A percentile compares a stretch with the other conserved stretches of the same genome.
Evolutionary conservation across 371 early-diverging fungal genomes (phyloP).

Genomic region (Chytridiales sp.): DNA sequence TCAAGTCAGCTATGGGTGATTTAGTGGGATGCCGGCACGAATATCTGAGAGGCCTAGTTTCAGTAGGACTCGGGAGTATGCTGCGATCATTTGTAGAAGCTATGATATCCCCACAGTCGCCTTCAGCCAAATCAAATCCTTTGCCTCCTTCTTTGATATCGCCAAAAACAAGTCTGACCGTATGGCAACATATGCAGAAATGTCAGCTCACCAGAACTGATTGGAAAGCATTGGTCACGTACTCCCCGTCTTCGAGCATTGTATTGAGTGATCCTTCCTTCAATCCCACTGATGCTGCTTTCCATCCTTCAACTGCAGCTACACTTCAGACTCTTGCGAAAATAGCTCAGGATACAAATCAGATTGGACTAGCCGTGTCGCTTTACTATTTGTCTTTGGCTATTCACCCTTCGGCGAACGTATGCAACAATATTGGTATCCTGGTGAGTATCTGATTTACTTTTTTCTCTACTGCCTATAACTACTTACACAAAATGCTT

Average conservation of each 20-base stretch:
- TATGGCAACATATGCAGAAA: no score
- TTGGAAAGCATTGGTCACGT: no score
- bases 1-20: slow-evolving; percentile 75
- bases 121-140: no score
- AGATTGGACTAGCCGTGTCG: slow-evolving; percentile 66
- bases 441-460: slow-evolving; percentile 31
- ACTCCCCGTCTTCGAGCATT: no score
- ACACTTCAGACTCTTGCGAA: slow-evolving; percentile 82
- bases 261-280: no score
- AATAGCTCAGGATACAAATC: slow-evolving; percentile 74
- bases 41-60: slow-evolving; percentile 78
- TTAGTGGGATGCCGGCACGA: slow-evolving; percentile 70
- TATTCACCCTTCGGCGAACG: slow-evolving; percentile 80
- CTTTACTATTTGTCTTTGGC: slow-evolving; percentile 82
- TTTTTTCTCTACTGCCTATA: slow-evolving; percentile 70
- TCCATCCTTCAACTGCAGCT: slow-evolving; percentile 63
- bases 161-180: no score
- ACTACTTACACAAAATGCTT: not conserved
- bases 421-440: slow-evolving; percentile 88
- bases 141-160: no score
- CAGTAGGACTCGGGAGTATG: slow-evolving; percentile 71
- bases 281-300: slow-evolving; percentile 36
- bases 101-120: no score
- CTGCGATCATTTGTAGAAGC: no score
- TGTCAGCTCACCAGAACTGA: no score